phyloP scores from a whole-genome alignment of 1,139 yeast species.

The Wickerhamiella pararugosa region DNA sequence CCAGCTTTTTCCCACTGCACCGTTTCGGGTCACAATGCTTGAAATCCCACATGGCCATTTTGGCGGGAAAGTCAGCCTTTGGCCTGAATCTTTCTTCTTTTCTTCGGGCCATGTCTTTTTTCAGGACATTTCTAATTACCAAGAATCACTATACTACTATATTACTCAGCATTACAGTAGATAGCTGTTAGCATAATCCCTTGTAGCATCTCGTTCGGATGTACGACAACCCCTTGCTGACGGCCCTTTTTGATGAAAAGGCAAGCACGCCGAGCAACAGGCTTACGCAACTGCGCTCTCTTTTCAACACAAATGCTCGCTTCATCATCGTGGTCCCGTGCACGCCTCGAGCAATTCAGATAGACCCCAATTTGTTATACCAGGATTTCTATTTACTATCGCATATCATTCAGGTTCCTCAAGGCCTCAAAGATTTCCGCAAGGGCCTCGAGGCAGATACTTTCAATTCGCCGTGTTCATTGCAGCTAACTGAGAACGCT shows the following conservation, averaged over 20 bases:
- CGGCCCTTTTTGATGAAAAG: constrained; percentile 14
- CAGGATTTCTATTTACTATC: constrained; percentile 14
- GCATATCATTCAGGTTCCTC: constrained; percentile 10
- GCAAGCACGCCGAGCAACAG: constrained; percentile 12
- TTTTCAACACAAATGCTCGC: constrained; percentile 4
- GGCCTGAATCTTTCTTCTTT: constrained; percentile 8
- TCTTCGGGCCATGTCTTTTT: no score
- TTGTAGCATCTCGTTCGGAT: neutral
- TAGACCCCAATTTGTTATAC: constrained; percentile 9
- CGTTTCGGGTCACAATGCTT: constrained; percentile 98
- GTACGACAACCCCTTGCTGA: constrained; percentile 12
- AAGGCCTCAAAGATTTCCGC: constrained; percentile 1
- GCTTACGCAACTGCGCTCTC: constrained; percentile 5
- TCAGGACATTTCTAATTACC: no score
- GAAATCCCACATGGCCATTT: constrained; percentile 45
- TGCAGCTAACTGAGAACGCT: constrained; percentile 3
- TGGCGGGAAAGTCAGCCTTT: constrained; percentile 22
- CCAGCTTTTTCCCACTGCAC: constrained; percentile 90
- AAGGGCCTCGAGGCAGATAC: constrained; percentile 6
- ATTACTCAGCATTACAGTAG: no score
- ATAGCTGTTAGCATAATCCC: no score
- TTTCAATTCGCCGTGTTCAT: neutral
- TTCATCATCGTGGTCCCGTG: constrained; percentile 13
- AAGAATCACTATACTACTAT: no score
- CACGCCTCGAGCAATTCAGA: neutral